Evolutionary conservation across 306 rosid genomes (phyloP).

Genomic region (Vigna mungo): DNA sequence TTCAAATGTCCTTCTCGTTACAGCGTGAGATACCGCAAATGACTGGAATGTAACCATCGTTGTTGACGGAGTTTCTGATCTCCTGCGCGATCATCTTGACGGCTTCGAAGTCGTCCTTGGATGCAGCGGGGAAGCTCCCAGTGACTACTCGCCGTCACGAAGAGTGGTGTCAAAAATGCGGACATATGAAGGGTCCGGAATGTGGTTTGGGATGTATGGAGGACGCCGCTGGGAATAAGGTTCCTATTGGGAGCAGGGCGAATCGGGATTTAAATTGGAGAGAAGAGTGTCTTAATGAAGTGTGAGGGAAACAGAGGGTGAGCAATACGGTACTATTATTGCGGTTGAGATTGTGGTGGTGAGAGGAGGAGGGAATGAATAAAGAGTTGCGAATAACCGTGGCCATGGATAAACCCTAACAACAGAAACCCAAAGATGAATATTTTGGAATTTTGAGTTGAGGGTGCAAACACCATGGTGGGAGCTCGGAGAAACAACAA

Average conservation of each 20-base stretch:
- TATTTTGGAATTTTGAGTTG: too few relatives aligned
- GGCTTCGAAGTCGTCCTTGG: constrained; percentile 86
- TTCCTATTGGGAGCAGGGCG: constrained; percentile 37
- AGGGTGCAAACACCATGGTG: background rate
- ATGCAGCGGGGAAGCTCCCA: constrained; percentile 98
- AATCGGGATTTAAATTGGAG: constrained; percentile 16
- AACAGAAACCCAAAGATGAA: background rate
- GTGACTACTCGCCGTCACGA: constrained; percentile 99
- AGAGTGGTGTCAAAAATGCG: constrained; percentile 94
- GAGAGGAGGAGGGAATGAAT: constrained; percentile 31
- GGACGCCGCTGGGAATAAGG: constrained; percentile 59
- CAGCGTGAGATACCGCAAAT: too few relatives aligned
- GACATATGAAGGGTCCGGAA: constrained; percentile 78
- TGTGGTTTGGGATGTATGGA: constrained; percentile 74
- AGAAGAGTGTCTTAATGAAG: background rate
- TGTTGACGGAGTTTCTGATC: constrained; percentile 75
- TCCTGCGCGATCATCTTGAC: constrained; percentile 73
- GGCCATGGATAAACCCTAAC: constrained; percentile 42
- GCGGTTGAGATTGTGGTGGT: background rate
- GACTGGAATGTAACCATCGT: constrained; percentile 67
- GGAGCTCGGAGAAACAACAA: background rate
- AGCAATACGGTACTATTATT: background rate
- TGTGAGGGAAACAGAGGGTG: constrained; percentile 41
- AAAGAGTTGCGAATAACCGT: constrained; percentile 35
- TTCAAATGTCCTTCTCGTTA: too few relatives aligned